These are phyloP conservation scores for Casuarina glauca DNA, from an alignment of 306 rosid genomes.

Conservation along the genomic window DNA sequence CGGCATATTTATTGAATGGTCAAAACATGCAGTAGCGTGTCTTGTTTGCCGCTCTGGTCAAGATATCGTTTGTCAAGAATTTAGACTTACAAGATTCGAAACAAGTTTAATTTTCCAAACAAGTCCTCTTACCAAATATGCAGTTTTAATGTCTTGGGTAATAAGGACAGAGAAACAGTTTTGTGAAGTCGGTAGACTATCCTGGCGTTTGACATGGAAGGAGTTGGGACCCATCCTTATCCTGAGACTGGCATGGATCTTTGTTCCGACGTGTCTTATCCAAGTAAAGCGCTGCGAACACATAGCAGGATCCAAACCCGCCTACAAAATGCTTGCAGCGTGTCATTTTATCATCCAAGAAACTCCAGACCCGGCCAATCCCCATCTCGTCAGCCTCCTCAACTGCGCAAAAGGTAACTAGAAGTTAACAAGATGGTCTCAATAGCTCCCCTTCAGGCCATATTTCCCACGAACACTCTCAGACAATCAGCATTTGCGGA, in stretches of 20 bases:
- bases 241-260: slow-evolving; percentile 34
- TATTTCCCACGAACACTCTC: slow-evolving; percentile 36
- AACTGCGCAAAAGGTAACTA: background rate
- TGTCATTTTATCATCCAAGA: slow-evolving; percentile 31
- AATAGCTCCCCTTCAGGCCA: slow-evolving; percentile 30
- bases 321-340: background rate
- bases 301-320: background rate
- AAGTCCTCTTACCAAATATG: too few species aligned
- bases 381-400: background rate
- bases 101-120: too few species aligned
- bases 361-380: background rate
- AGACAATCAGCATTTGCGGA: background rate
- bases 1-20: too few species aligned
- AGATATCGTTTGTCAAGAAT: too few species aligned
- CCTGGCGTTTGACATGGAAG: background rate
- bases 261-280: slow-evolving; percentile 66
- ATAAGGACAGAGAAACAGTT: too few species aligned
- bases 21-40: too few species aligned
- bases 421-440: slow-evolving; percentile 45
- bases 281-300: slow-evolving; percentile 4
- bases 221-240: slow-evolving; percentile 55
- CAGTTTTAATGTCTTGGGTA: too few species aligned
- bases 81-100: too few species aligned
- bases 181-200: background rate
- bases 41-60: too few species aligned